A percentile compares a stretch with the other conserved stretches of the same genome.
Evolutionary conservation across 108 stramenopile genomes (phyloP).

Genomic region (Craspedostauros australis): DNA sequence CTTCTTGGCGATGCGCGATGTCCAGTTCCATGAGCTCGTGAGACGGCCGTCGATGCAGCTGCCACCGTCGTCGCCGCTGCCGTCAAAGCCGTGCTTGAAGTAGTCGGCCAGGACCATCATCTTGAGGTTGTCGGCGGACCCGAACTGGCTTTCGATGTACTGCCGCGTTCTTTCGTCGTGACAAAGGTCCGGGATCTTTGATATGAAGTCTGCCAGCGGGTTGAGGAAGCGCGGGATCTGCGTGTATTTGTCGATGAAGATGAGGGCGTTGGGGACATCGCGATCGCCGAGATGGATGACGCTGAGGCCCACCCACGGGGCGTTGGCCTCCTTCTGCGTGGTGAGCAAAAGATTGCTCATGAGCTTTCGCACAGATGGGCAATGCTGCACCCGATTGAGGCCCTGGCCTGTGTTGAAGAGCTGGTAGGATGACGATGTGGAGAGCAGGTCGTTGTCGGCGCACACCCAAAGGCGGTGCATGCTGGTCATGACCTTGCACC

Average conservation of each 20-base stretch:
- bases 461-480: constrained; percentile 68
- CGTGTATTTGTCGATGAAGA: constrained; percentile 92
- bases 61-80: constrained; percentile 84
- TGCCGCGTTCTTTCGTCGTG: constrained; percentile 35
- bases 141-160: constrained; percentile 62
- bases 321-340: constrained; percentile 54
- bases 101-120: constrained; percentile 70
- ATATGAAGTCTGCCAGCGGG: constrained; percentile 57
- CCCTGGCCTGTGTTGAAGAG: constrained; percentile 85
- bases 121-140: constrained; percentile 31
- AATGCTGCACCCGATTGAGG: constrained; percentile 72
- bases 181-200: constrained; percentile 34
- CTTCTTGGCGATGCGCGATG: constrained; percentile 69
- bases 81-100: constrained; percentile 88
- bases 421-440: constrained; percentile 36
- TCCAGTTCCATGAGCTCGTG: constrained; percentile 86
- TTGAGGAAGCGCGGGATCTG: constrained; percentile 79
- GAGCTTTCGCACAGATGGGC: constrained; percentile 58
- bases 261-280: constrained; percentile 86
- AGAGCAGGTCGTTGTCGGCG: constrained; percentile 68
- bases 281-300: constrained; percentile 83
- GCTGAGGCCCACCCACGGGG: constrained; percentile 74
- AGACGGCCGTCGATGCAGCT: constrained; percentile 87
- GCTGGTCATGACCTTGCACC: constrained; percentile 67
- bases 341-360: constrained; percentile 51